A percentile compares a stretch with the other conserved stretches of the same genome.
phyloP scores from a whole-genome alignment of 1,284 basidiomycete genomes.

The Boletellus sp. region DNA sequence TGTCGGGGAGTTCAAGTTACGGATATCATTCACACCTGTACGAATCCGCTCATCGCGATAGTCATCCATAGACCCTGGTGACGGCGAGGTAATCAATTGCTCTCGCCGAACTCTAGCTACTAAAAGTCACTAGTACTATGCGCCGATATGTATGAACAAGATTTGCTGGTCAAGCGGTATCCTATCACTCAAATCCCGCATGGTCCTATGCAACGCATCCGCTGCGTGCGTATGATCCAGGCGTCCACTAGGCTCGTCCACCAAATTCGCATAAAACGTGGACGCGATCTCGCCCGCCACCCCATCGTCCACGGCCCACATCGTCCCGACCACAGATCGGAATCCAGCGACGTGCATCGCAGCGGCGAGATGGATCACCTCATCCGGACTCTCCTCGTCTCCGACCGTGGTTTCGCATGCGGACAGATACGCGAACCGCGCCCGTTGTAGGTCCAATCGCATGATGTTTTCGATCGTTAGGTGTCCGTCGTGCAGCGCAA shows the following conservation, averaged over 20 bases:
- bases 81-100: too few species aligned
- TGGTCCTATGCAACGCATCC: slow-evolving; percentile 22
- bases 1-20: too few species aligned
- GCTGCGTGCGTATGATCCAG: slow-evolving; percentile 19
- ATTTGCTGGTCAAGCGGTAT: slow-evolving; percentile 23
- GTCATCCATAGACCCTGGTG: too few species aligned
- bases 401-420: slow-evolving; percentile 29
- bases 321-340: slow-evolving; percentile 18
- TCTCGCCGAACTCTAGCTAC: too few species aligned
- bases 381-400: not conserved
- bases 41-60: too few species aligned
- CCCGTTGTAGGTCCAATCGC: slow-evolving; percentile 16
- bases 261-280: slow-evolving; percentile 21
- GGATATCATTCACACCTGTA: too few species aligned
- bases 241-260: not conserved
- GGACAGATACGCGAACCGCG: slow-evolving; percentile 32
- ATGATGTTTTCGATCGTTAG: slow-evolving; percentile 24
- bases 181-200: not conserved
- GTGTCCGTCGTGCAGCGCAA: slow-evolving; percentile 14
- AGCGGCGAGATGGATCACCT: slow-evolving; percentile 12
- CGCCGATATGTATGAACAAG: slow-evolving; percentile 29
- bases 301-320: slow-evolving; percentile 25
- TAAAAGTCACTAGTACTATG: not conserved
- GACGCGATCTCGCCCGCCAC: slow-evolving; percentile 17
- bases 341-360: slow-evolving; percentile 10